Conservation (phyloP, 2,329 filamentous ascomycete species). For the Macrophomina phaseolina region DNA sequence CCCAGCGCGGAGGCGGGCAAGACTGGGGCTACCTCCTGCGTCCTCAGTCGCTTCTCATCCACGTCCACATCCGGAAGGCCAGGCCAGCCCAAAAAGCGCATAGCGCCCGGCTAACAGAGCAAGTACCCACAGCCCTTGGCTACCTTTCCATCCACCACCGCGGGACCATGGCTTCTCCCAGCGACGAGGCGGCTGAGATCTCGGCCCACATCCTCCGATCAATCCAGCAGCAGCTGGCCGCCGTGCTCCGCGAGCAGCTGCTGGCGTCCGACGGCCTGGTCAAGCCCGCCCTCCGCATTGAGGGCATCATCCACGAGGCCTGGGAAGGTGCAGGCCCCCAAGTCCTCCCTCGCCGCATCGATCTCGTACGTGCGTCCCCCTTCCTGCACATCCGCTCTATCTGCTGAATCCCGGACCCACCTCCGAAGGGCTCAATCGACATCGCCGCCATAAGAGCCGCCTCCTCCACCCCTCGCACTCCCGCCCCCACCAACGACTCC, state of each 20-base stretch:
- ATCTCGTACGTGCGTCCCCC: conserved; percentile 3
- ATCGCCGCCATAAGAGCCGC: conserved; percentile 17
- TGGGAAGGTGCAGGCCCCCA: conserved; percentile 3
- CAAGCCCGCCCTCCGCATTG: conserved; percentile 2
- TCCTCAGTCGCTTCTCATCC: neutral
- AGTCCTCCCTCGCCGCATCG: conserved; percentile 1
- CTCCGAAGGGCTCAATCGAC: conserved; percentile 16
- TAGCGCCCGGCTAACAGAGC: neutral
- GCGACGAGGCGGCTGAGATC: conserved; percentile 11
- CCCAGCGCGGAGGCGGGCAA: neutral
- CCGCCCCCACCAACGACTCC: neutral
- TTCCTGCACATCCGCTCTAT: neutral
- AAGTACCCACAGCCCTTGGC: neutral
- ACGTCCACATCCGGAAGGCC: neutral
- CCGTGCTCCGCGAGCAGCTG: conserved; percentile 7
- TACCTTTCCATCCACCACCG: neutral
- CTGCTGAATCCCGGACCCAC: neutral
- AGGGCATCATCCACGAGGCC: conserved; percentile 20
- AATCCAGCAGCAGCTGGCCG: conserved; percentile 15
- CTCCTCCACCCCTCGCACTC: conserved; percentile 6
- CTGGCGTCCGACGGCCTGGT: conserved; percentile 3
- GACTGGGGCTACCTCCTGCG: neutral
- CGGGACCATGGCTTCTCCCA: conserved; percentile 12
- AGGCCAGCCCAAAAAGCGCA: neutral
- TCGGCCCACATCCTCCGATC: conserved; percentile 8